Conservation (phyloP, 306 rosid species). For the Prosopis cineraria region DNA sequence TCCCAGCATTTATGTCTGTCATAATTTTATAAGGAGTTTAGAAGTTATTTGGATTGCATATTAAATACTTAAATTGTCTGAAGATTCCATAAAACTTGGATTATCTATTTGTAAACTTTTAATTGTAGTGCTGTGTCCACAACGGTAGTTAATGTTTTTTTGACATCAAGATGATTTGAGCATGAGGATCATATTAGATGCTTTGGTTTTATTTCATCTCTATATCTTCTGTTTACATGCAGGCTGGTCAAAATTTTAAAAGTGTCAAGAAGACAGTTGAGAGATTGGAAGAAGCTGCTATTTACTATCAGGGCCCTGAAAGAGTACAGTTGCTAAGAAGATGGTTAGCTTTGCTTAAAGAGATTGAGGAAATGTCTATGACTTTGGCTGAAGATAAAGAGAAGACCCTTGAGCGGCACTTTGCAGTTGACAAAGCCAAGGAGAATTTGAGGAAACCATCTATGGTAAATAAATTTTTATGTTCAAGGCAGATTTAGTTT, state of each 20-base stretch:
- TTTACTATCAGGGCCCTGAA: slow-evolving; percentile 69
- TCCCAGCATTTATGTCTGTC: neutral
- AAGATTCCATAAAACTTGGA: slow-evolving; percentile 3
- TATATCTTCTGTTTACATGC: slow-evolving; percentile 20
- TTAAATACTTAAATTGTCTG: neutral
- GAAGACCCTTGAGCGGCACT: slow-evolving; percentile 53
- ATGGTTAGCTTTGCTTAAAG: slow-evolving; percentile 85
- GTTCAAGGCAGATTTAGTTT: slow-evolving; percentile 1
- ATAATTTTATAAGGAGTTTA: neutral
- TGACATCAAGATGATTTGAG: slow-evolving; percentile 15
- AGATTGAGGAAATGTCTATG: slow-evolving; percentile 55
- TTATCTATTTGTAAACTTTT: neutral
- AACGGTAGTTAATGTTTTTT: neutral
- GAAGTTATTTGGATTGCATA: neutral
- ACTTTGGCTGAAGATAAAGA: slow-evolving; percentile 55
- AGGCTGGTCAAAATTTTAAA: slow-evolving; percentile 71
- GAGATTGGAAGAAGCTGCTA: slow-evolving; percentile 88
- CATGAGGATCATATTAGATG: neutral
- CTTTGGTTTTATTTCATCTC: neutral
- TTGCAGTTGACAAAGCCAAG: slow-evolving; percentile 55
- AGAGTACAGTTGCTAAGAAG: slow-evolving; percentile 74
- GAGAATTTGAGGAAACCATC: slow-evolving; percentile 71
- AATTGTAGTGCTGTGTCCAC: neutral
- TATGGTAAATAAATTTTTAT: slow-evolving; percentile 48
- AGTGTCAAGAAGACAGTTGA: slow-evolving; percentile 67